Evolutionary conservation across 768 basidiomycete species (phyloP).

Genomic region (Trametes coccinea): DNA sequence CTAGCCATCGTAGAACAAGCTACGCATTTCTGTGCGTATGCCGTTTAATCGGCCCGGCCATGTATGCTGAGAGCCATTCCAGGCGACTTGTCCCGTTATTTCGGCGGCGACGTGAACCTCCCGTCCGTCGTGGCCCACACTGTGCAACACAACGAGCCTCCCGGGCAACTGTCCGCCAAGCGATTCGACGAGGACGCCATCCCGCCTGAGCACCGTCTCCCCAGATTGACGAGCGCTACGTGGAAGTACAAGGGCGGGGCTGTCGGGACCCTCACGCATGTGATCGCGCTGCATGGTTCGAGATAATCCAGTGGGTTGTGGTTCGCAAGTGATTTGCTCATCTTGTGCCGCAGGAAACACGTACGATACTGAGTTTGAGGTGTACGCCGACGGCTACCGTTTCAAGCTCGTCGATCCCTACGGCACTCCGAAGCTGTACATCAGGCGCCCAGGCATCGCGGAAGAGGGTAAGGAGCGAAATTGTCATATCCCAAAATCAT

Average conservation of each 20-base stretch:
- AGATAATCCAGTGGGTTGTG: background rate
- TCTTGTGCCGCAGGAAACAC: slow-evolving; percentile 26
- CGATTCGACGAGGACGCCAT: slow-evolving; percentile 45
- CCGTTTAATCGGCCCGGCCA: background rate
- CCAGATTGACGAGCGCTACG: slow-evolving; percentile 48
- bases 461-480: slow-evolving; percentile 20
- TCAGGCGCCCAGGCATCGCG: slow-evolving; percentile 35
- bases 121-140: slow-evolving; percentile 38
- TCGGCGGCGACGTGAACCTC: slow-evolving; percentile 46
- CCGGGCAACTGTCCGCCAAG: slow-evolving; percentile 45
- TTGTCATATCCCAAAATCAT: background rate
- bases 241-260: slow-evolving; percentile 45
- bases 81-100: slow-evolving; percentile 47
- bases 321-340: no score
- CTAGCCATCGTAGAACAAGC: slow-evolving; percentile 40
- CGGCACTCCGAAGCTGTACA: slow-evolving; percentile 46
- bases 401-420: slow-evolving; percentile 44
- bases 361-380: slow-evolving; percentile 48
- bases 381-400: slow-evolving; percentile 48
- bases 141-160: slow-evolving; percentile 44
- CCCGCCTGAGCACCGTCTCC: slow-evolving; percentile 45
- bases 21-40: slow-evolving; percentile 42
- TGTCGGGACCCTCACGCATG: slow-evolving; percentile 49
- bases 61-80: background rate
- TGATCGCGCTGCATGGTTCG: slow-evolving; percentile 48